Evolutionary conservation across 2,329 filamentous ascomycete genomes (phyloP), one percentile per base, ranked within the genome.

Genomic region (Pyricularia sp.): DNA sequence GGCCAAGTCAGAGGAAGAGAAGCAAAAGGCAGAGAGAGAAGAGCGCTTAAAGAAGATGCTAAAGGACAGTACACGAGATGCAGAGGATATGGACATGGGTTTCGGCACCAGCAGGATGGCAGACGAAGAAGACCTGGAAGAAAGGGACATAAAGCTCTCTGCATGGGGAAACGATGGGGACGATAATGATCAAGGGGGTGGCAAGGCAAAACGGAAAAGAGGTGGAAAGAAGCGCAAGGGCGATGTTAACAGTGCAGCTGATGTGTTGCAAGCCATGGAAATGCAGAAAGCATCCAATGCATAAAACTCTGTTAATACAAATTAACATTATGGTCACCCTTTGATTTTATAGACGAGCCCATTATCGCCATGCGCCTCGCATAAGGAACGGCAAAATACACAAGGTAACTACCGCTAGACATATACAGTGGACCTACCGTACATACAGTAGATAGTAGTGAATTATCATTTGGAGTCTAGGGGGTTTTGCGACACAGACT

Each of bases 61-160:
- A 6, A 80, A 87, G 70, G 82, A 82, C 66, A 85, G 87, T 65
- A 88, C 90, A 69, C 84, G 93, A 62, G 93, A 97, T 73, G 86
- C 92, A 62, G 87, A 93, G 65, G 93, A 99, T 76, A 83, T 99
- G 77, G 94, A 99, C 72, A 85, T 97, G 81, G 93, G 93, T 66
- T 97, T 99, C 72, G 94, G 94, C 40, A 90, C 87, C 24, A 94
- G 89, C 72, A 84, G 93, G 31, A 88, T 91, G 71, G 92, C 90
- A 64, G 94, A 97, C 71, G 92, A 93, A 62, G 93, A 93, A 66
- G 93, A 96, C 68, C 84, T 88, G 68, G 90, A 92, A 55, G 81
- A 82, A 73, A 80, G 79, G 59, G 86, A 83, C 69, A 77, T 91
- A 68, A 90, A 89, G 77, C 75, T 93, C 65, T 86, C 84, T 53